Evolutionary conservation across 2,329 filamentous ascomycete genomes (phyloP).

Genomic region (Xylariaceae sp.): DNA sequence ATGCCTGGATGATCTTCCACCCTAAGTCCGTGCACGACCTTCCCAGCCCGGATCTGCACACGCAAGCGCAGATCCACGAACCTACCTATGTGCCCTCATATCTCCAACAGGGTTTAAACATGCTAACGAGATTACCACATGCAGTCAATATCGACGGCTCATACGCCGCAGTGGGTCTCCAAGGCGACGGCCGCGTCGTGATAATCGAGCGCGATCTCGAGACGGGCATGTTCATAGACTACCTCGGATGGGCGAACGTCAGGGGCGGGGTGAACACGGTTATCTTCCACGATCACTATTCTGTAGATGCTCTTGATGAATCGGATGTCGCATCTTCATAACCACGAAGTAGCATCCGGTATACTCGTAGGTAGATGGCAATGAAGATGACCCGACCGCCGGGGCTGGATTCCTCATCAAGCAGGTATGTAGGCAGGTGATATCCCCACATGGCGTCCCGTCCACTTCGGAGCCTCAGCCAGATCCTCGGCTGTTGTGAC

Average conservation of each 20-base stretch:
- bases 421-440: too few relatives aligned
- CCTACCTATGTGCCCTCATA: neutral
- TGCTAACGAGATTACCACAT: conserved; percentile 5
- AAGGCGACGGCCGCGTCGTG: conserved; percentile 55
- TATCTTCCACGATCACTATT: conserved; percentile 41
- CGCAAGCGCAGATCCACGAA: neutral
- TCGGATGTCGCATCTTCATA: neutral
- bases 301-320: neutral
- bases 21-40: neutral
- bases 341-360: too few relatives aligned
- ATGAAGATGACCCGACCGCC: too few relatives aligned
- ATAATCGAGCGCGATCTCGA: conserved; percentile 55
- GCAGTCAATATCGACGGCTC: conserved; percentile 59
- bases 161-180: conserved; percentile 60
- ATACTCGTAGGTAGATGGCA: too few relatives aligned
- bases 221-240: conserved; percentile 52
- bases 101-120: neutral
- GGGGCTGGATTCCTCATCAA: too few relatives aligned
- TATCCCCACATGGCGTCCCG: too few relatives aligned
- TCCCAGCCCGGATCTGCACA: neutral
- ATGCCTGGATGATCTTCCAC: too few relatives aligned
- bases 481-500: too few relatives aligned
- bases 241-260: conserved; percentile 40
- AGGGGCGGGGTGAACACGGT: conserved; percentile 43
- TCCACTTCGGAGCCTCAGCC: too few relatives aligned